phyloP scores from a whole-genome alignment of 202 grass and related monocot species.

The Thinopyrum obtusiflorum region DNA sequence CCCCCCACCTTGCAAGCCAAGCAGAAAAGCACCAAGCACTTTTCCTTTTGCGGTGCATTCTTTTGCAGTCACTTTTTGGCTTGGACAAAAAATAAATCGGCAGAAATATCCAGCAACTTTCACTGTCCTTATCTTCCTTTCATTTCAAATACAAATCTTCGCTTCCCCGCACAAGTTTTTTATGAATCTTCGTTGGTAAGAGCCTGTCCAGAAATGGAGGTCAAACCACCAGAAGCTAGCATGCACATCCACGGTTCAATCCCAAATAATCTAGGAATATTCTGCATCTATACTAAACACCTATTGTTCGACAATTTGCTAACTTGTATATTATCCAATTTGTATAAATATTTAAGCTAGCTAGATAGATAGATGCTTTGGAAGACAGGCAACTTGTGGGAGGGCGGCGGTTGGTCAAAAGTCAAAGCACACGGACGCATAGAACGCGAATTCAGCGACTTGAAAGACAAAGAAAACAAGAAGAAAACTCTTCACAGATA shows the following conservation, averaged over 20 bases:
- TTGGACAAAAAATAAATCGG: no score
- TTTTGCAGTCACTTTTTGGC: background rate
- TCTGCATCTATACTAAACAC: background rate
- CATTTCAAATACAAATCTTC: rapidly evolving
- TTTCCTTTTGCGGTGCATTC: background rate
- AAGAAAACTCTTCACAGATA: background rate
- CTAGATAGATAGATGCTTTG: background rate
- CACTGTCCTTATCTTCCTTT: background rate
- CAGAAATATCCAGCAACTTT: background rate
- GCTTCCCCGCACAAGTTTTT: no score
- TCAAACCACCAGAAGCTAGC: background rate
- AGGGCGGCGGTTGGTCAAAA: background rate
- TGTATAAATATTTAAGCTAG: background rate
- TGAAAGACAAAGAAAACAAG: slow-evolving; percentile 13
- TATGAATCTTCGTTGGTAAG: background rate
- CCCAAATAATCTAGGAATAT: background rate
- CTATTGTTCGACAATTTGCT: background rate
- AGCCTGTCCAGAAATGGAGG: background rate
- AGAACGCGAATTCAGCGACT: background rate
- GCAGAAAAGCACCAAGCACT: background rate
- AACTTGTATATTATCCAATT: background rate
- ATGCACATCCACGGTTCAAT: background rate
- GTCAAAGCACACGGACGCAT: background rate
- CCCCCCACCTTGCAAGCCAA: background rate
- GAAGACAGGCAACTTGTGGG: background rate